These are phyloP conservation scores for Gloeostereum incarnatum DNA, from an alignment of 768 basidiomycete genomes.

Conservation along the genomic window DNA sequence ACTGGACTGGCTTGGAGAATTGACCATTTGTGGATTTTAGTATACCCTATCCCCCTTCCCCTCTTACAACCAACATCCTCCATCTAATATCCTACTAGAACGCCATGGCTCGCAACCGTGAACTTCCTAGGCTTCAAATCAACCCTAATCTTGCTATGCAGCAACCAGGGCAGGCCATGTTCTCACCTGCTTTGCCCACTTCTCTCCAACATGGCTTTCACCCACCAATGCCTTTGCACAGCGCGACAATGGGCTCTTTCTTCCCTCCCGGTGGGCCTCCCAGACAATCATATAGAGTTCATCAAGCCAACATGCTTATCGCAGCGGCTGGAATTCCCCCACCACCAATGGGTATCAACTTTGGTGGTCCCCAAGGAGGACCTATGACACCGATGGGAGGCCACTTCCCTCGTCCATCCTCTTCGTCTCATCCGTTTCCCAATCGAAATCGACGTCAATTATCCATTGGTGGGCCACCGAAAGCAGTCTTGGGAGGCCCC, in stretches of 20 bases:
- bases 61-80: too few relatives aligned
- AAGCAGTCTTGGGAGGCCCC: constrained; percentile 75
- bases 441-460: constrained; percentile 59
- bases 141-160: constrained; percentile 44
- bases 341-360: too few relatives aligned
- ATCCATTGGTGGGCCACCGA: constrained; percentile 83
- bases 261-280: constrained; percentile 41
- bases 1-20: too few relatives aligned
- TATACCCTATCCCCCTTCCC: too few relatives aligned
- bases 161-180: constrained; percentile 48
- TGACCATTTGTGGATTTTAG: too few relatives aligned
- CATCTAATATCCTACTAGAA: too few relatives aligned
- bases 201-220: constrained; percentile 49
- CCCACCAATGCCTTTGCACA: constrained; percentile 38
- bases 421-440: constrained; percentile 35
- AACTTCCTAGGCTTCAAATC: constrained; percentile 50
- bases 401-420: constrained; percentile 31
- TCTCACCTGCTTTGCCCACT: constrained; percentile 58
- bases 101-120: too few relatives aligned
- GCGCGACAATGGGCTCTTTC: constrained; percentile 48
- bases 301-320: constrained; percentile 35
- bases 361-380: too few relatives aligned
- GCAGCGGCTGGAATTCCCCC: constrained; percentile 52
- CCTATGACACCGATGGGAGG: constrained; percentile 55
- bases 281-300: constrained; percentile 35